A percentile compares a stretch with the other conserved stretches of the same genome.
These are phyloP conservation scores for Gardenia jasminoides DNA, from an alignment of 257 asterid species.

Conservation along the genomic window DNA sequence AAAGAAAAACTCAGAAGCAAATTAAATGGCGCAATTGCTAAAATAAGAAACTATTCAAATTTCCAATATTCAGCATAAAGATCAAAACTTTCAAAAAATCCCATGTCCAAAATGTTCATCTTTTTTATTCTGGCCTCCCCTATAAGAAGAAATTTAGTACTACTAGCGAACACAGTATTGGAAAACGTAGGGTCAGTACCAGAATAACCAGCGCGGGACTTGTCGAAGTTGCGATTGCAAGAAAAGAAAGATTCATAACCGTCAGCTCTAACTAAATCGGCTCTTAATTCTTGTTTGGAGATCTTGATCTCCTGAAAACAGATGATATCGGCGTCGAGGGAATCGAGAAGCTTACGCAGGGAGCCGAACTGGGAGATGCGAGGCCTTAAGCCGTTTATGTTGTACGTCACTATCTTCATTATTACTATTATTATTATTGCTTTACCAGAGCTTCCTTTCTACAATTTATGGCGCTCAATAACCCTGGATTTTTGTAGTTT, in stretches of 20 bases:
- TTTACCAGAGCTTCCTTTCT: not conserved
- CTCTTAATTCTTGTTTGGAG: slow-evolving; percentile 68
- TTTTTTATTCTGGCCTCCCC: not conserved
- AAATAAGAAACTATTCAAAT: not conserved
- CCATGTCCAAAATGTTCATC: not conserved
- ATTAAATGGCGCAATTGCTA: no score
- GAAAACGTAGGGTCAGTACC: slow-evolving; percentile 28
- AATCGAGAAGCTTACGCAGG: slow-evolving; percentile 67
- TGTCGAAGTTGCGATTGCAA: slow-evolving; percentile 75
- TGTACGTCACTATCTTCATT: slow-evolving; percentile 94
- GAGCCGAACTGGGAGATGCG: slow-evolving; percentile 82
- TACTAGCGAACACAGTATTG: no score
- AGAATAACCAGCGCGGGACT: slow-evolving; percentile 88
- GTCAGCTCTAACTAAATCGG: slow-evolving; percentile 79
- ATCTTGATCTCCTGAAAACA: slow-evolving; percentile 94
- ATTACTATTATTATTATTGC: no score
- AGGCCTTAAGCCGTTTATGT: slow-evolving; percentile 88
- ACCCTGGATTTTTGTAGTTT: not conserved
- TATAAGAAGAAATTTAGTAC: not conserved
- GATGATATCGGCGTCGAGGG: slow-evolving; percentile 83
- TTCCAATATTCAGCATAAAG: not conserved
- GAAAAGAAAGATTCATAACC: slow-evolving; percentile 97
- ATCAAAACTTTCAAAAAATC: not conserved
- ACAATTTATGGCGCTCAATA: not conserved
- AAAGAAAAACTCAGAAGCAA: not conserved